Evolutionary conservation across 257 asterid genomes (phyloP).

Genomic region (Anisodus acutangulus): DNA sequence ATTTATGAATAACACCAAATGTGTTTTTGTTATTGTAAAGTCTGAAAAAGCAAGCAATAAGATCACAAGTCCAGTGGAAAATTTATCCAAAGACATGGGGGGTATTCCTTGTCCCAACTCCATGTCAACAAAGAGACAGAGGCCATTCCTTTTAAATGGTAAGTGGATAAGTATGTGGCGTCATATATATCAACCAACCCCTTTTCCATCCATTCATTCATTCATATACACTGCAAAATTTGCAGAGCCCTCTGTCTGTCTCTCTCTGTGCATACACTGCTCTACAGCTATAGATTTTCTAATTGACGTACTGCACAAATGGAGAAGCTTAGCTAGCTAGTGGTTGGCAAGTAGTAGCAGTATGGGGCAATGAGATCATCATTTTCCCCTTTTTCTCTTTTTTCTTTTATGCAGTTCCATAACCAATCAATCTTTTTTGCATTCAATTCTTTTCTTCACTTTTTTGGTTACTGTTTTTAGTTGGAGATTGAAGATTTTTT

Average conservation of each 20-base stretch:
- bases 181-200: neutral
- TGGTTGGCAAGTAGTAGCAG: slow-evolving; percentile 3
- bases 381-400: neutral
- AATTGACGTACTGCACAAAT: neutral
- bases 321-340: neutral
- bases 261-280: neutral
- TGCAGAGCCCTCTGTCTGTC: neutral
- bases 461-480: neutral
- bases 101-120: neutral
- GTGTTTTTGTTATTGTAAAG: no score
- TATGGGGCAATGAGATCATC: slow-evolving; percentile 24
- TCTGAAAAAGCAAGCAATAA: no score
- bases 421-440: slow-evolving; percentile 38
- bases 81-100: slow-evolving; percentile 24
- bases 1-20: no score
- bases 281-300: slow-evolving; percentile 13
- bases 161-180: slow-evolving; percentile 33
- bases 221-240: neutral
- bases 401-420: slow-evolving; percentile 27
- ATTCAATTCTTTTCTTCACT: slow-evolving; percentile 6
- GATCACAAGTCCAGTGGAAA: neutral
- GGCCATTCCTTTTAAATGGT: slow-evolving; percentile 21
- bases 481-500: neutral
- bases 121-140: slow-evolving; percentile 4
- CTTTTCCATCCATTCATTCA: neutral